Base-by-base conservation (phyloP, 495 filamentous ascomycete species). In the Venustampulla echinocandica region DNA sequence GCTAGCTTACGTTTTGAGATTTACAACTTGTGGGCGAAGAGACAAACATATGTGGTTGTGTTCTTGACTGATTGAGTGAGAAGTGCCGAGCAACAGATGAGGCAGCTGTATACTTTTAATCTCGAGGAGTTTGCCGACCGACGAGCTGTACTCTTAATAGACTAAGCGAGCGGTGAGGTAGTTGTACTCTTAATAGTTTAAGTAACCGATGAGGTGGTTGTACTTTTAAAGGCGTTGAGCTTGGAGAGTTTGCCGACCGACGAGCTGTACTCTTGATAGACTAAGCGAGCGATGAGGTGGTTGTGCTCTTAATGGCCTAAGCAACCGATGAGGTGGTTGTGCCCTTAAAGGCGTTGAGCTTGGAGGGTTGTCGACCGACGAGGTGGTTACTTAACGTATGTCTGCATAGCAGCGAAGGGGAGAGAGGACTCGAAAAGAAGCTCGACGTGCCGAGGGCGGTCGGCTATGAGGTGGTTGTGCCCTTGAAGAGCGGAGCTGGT, bases 1-100 rank as follows among this genome's bases (percentile, higher is more conserved):
- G 27, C 13, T 30, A 30, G 7, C 27, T 30, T 23, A 41, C 20
- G 38, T 41, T 41, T 41, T 41, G 19, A 41, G 38, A 20, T 41
- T 41, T 41, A 20, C 38, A 41, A 41, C 38, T 41, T 41, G 38
- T 41, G 38, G 38, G 38, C 42, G 42, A 44, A 32, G 23, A 44
- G 41, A 44, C 41, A 44, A 15, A 10, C 41, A 24, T 14, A 44
- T 44, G 41, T 23, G 19, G 47, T 24, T 15, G 42, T 28, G 13
- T 17, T 15, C 14, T 35, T 45, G 13, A 17, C 27, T 24, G 13
- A n/a, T 34, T 42, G 35, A 53, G 45, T 5, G 39, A 42, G 14
- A 44, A 46, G 27, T 21, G 53, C 46, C 53, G 46, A 50, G 51
- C 20, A 14, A 30, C 27, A n/a, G 27, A 30, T 30, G 27, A 30